Percentiles rank a stretch among this genome's conserved stretches.
Conservation (phyloP, 257 asterid genomes). For the Solanum chilense region DNA sequence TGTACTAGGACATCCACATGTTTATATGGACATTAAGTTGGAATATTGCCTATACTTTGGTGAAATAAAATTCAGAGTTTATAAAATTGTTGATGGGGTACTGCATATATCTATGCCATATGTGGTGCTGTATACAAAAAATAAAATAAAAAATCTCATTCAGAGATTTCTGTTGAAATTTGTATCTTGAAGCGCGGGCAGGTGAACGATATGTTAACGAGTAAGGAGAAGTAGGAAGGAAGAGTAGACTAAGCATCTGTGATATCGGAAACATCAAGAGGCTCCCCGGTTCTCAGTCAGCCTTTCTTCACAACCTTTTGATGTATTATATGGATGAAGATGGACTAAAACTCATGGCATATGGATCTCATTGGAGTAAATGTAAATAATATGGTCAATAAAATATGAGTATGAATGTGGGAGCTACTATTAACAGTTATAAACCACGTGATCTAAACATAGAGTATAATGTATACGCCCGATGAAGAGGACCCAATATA, state of each 20-base stretch:
- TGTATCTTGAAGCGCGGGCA: neutral
- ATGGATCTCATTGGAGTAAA: too few relatives aligned
- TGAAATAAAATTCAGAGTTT: neutral
- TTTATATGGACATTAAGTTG: conserved; percentile 17
- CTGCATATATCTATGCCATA: conserved; percentile 66
- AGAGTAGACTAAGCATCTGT: neutral
- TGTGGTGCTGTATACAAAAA: conserved; percentile 51
- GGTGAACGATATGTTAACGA: neutral
- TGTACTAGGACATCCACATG: conserved; percentile 44
- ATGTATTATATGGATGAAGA: neutral
- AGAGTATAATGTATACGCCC: too few relatives aligned
- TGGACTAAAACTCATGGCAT: neutral
- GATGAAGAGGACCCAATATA: too few relatives aligned
- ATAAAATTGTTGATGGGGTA: conserved; percentile 32
- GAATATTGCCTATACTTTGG: neutral
- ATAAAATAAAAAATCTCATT: conserved; percentile 21
- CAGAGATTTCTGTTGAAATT: neutral
- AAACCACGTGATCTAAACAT: too few relatives aligned
- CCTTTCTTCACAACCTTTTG: neutral
- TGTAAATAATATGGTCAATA: too few relatives aligned
- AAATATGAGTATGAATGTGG: too few relatives aligned
- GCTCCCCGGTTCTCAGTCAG: neutral
- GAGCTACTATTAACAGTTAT: too few relatives aligned
- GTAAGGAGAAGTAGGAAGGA: neutral
- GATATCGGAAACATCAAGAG: neutral